Base-by-base conservation (phyloP, 2,329 filamentous ascomycete genomes). In the Pezicula rhizophila region DNA sequence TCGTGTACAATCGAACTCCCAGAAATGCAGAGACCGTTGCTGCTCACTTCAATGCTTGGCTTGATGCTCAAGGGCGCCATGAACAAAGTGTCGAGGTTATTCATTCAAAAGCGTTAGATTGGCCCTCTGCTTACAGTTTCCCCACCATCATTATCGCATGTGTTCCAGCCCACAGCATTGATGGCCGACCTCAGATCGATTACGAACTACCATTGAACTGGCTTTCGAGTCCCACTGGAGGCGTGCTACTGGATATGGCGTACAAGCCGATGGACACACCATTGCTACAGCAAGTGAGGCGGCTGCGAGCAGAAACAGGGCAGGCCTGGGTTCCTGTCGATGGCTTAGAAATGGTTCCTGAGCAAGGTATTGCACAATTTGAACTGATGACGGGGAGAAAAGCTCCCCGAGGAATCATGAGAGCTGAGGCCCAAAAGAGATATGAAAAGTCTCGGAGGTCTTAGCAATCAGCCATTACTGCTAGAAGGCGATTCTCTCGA, bases 311-410 rank as follows among this genome's bases (percentile, higher is more conserved):
- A 74, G 85, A 49, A n/a, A 45, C 39, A 17, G 46, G 48, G 25
- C 42, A 49, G 37, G 48, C 50, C 43, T 90, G 85, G 85, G 81
- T 89, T 1, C 73, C 84, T 8, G 78, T 89, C 66, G 84, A 89
- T 58, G 85, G 85, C 0, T 69, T 90, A 11, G 85, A 90, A 57
- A 73, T 89, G 41, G 67, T 90, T 8, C 84, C 84, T 0, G 87
- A 89, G 62, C 85, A 89, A 60, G 87, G 84, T 0, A 86, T 86
- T 66, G 85, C 85, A 2, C 85, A 89, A 57, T 90, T 89, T 60
- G 86, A 90, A 65, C 67, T 89, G 2, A 87, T 89, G 60, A 89
- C 85, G 0, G 85, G 85, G 0, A 72, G 84, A 41, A 76, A 83
- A 62, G 84, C 84, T 17, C 85, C 85, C 2, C 74, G 85, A 14